phyloP scores from a whole-genome alignment of 768 basidiomycete genomes.

The Cantharellus anzutake region DNA sequence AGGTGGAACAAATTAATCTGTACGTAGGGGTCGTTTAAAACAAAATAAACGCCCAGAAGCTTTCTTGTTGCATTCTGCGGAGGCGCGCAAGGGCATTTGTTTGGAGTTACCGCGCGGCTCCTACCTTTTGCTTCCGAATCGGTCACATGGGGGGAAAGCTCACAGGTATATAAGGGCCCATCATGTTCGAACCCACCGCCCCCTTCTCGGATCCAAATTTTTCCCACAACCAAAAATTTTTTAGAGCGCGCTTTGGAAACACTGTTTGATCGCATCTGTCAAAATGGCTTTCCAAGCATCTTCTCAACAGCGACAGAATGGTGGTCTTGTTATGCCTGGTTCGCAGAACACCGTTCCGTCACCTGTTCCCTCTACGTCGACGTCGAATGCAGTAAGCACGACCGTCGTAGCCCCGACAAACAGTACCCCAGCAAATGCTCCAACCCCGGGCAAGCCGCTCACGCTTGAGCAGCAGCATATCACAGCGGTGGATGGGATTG shows the following conservation, averaged over 20 bases:
- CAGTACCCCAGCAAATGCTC: background rate
- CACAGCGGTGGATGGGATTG: slow-evolving; percentile 92
- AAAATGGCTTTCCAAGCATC: background rate
- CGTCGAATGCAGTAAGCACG: background rate
- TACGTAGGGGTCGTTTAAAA: background rate
- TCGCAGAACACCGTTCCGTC: background rate
- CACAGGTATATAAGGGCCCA: background rate
- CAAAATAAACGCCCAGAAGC: too few species aligned
- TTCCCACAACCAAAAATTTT: background rate
- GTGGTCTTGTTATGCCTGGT: background rate
- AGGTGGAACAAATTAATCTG: background rate
- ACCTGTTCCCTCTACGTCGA: background rate
- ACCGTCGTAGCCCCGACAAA: too few species aligned
- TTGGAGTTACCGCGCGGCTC: too few species aligned
- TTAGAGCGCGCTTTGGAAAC: background rate
- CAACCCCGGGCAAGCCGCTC: background rate
- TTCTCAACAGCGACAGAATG: background rate
- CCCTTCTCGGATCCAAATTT: background rate
- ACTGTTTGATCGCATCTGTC: background rate
- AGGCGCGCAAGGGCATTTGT: too few species aligned
- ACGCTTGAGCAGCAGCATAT: slow-evolving; percentile 70
- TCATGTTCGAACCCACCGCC: background rate
- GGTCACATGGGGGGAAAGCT: too few species aligned
- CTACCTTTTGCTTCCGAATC: too few species aligned
- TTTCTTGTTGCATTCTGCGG: too few species aligned